Conservation (phyloP, 345 rosid genomes). For the Salix viminalis region DNA sequence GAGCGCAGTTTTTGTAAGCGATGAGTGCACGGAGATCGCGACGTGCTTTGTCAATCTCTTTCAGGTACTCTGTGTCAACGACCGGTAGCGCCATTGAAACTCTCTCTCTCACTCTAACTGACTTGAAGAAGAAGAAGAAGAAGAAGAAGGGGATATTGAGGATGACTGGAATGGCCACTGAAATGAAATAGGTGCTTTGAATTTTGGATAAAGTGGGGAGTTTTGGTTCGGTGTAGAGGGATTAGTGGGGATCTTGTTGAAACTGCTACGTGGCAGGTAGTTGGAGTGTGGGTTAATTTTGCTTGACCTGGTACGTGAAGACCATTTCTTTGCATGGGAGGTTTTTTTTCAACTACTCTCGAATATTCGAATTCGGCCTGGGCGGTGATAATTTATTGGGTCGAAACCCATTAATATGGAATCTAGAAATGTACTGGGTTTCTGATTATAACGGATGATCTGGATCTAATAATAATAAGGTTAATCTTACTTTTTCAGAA, state of each 20-base stretch:
- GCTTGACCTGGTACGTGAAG: neutral
- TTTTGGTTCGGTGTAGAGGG: neutral
- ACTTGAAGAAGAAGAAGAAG: neutral
- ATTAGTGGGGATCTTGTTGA: neutral
- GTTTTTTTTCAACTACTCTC: no score
- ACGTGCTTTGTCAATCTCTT: constrained; percentile 83
- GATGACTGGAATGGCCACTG: neutral
- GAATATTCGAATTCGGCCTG: no score
- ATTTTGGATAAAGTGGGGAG: neutral
- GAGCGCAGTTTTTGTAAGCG: constrained; percentile 82
- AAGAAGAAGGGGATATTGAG: neutral
- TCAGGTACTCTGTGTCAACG: constrained; percentile 75
- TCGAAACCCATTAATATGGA: no score
- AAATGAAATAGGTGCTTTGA: neutral
- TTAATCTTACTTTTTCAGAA: no score
- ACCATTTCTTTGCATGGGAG: no score
- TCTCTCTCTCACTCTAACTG: neutral
- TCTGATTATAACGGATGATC: no score
- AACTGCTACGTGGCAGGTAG: neutral
- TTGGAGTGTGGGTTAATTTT: neutral
- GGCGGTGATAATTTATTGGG: no score
- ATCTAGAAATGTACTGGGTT: no score
- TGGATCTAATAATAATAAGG: no score
- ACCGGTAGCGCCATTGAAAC: constrained; percentile 64
- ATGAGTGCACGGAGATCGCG: constrained; percentile 90